phyloP scores from a whole-genome alignment of 2,329 filamentous ascomycete genomes.

The Dactylellina sp. region DNA sequence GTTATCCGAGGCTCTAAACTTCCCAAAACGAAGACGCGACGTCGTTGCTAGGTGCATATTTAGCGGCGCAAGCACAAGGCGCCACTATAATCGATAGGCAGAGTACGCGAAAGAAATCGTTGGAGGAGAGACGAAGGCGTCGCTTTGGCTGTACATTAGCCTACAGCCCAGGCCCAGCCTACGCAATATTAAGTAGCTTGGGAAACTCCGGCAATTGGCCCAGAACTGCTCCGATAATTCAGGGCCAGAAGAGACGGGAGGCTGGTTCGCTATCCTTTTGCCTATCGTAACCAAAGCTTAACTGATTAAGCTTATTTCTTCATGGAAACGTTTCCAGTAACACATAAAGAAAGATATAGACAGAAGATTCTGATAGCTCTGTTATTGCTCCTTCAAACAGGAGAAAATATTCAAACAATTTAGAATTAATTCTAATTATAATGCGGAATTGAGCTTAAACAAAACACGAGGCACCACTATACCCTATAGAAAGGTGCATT shows the following conservation, averaged over 20 bases:
- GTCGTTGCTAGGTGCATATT: neutral
- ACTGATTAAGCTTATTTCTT: constrained; percentile 33
- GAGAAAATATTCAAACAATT: neutral
- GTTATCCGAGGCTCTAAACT: neutral
- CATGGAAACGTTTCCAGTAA: constrained; percentile 4
- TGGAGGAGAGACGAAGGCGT: neutral
- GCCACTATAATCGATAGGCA: constrained; percentile 38
- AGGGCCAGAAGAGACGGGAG: constrained; percentile 5
- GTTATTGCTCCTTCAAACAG: neutral
- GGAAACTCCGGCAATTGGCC: constrained; percentile 5
- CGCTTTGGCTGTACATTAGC: neutral
- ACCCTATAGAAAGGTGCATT: too few relatives aligned
- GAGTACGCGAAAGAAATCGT: neutral
- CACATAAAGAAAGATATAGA: neutral
- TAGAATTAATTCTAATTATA: too few relatives aligned
- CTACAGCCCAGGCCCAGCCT: neutral
- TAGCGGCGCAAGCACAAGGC: constrained; percentile 5
- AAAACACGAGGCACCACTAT: too few relatives aligned
- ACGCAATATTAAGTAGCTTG: neutral
- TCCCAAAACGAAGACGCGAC: neutral
- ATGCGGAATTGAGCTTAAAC: too few relatives aligned
- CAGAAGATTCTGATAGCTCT: neutral
- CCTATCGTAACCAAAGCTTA: constrained; percentile 11
- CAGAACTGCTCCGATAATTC: neutral
- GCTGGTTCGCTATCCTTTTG: constrained; percentile 18